phyloP scores from a whole-genome alignment of 1,284 basidiomycete genomes.

The Limonomyces culmigenus region DNA sequence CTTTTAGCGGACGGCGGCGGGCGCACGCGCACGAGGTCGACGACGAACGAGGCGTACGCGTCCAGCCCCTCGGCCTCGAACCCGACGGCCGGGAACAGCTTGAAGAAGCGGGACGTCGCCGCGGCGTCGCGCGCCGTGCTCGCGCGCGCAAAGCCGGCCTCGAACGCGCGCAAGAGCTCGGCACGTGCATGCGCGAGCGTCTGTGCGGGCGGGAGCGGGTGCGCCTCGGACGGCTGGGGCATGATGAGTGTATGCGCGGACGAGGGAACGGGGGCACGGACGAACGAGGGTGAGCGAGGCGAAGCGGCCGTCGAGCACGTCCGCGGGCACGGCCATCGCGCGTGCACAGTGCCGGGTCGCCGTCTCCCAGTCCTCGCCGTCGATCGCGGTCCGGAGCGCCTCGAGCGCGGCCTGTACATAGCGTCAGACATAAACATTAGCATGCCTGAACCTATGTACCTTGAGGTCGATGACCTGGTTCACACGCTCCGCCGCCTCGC shows the following conservation, averaged over 20 bases:
- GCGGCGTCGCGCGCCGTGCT: conserved; percentile 69
- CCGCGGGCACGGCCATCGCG: conserved; percentile 70
- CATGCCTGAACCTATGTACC: conserved; percentile 14
- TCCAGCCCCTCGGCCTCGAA: conserved; percentile 86
- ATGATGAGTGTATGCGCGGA: conserved; percentile 6
- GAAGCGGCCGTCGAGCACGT: conserved; percentile 72
- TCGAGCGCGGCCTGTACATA: conserved; percentile 57
- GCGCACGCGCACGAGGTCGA: conserved; percentile 73
- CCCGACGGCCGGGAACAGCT: conserved; percentile 88
- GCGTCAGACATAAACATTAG: conserved; percentile 1
- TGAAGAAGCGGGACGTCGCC: conserved; percentile 88
- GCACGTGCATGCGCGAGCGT: conserved; percentile 66
- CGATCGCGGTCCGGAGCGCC: conserved; percentile 64
- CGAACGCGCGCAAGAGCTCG: conserved; percentile 65
- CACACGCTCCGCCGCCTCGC: conserved; percentile 73
- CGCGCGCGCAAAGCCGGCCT: conserved; percentile 62
- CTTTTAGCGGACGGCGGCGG: conserved; percentile 69
- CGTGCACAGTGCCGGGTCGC: conserved; percentile 82
- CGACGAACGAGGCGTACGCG: conserved; percentile 86
- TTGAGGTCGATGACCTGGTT: conserved; percentile 83
- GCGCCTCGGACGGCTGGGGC: conserved; percentile 72
- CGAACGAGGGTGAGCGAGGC: conserved; percentile 76
- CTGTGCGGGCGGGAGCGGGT: conserved; percentile 72
- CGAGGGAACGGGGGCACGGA: conserved; percentile 7
- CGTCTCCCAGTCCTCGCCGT: conserved; percentile 86